Base-by-base conservation (phyloP, 2,329 filamentous ascomycete genomes). In the Apiospora sp. region DNA sequence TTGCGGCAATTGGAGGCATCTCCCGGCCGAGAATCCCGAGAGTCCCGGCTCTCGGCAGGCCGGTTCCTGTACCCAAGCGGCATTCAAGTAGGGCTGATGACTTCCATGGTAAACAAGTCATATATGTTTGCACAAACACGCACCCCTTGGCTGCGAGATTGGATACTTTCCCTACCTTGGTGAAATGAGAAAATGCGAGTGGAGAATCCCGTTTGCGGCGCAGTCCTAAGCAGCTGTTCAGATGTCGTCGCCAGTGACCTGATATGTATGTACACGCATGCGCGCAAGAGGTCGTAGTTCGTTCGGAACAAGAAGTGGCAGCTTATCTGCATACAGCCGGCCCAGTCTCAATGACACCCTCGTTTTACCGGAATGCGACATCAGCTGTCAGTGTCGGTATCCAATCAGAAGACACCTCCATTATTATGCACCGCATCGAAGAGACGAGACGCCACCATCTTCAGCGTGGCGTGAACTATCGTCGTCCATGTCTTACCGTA, bases 311-410 rank as follows among this genome's bases (percentile, higher is more conserved):
- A 22, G 16, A 37, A 19, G 8, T 6, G 49, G 16, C 58, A 64
- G 34, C 30, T 24, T 24, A 41, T 6, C 34, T 37, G 34, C 58
- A 64, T 41, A 41, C 34, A 64, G 30, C 58, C 58, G 58, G 34
- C 30, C 8, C 34, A 41, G 10, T 34, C n/a, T 34, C 58, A 64
- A 41, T 61, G 6, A 37, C 16, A 61, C 54, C 54, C 30, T 61
- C 54, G 30, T 37, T 37, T 37, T 22, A 12, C 30, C 34, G 16
- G 30, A 61, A 61, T 61, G 8, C 34, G 7, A 37, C 58, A 34
- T 64, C 58, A 64, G 34, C 58, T 64, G 58, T 30, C n/a, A 34
- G 27, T 16, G 34, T 41, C 58, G 34, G 58, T 64, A 64, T 41
- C 34, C 58, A 64, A 64, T 41, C 58, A 64, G 54, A 61, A 16